Evolutionary conservation across 2,329 filamentous ascomycete genomes (phyloP), one percentile per base, ranked within the genome.

Genomic region (Phymatotrichopsis omnivora): DNA sequence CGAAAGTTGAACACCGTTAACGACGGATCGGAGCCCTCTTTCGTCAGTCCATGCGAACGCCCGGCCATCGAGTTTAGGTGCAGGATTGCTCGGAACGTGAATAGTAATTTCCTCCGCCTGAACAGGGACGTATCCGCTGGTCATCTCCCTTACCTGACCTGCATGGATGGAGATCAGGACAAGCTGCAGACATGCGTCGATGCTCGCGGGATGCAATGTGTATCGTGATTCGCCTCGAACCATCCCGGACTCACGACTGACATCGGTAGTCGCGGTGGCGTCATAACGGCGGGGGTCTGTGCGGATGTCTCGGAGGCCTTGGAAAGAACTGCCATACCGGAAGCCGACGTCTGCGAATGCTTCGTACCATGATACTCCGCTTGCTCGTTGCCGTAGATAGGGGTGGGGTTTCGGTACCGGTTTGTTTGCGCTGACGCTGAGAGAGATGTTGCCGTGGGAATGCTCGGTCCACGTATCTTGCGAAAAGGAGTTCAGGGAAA

Each of bases 141-240:
- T 24, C 39, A 48, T 22, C 14, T 24, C 16, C 14, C 31, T 39
- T 3, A 39, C 31, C 23, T 39, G 28, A 4, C 34, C 19, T 23
- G 28, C 30, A 47, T 32, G 19, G 33, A 39, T 40, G 7, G 33
- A 24, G 10, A 43, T 23, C 4, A 16, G 25, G 2, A 25, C 30
- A n/a, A 64, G 56, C 32, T 66, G 64, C 3, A 67, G 48, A 14
- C 47, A 51, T n/a, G 57, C 57, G 48, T 75, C 71, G 3, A 73
- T 55, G 37, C 70, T 64, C 1, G 67, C 61, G 0, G 72, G 66
- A 24, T 71, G 69, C 5, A 72, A 57, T 38, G 68, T 62, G 16
- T 67, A 65, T 0, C 62, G 49, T 2, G 65, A 62, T 52, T 75
- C 68, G 35, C 65, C 19, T 2, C 10, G 14, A 2, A 37, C 16